phyloP scores from a whole-genome alignment of 1,284 basidiomycete genomes.

The Xerocomus amazonicus region DNA sequence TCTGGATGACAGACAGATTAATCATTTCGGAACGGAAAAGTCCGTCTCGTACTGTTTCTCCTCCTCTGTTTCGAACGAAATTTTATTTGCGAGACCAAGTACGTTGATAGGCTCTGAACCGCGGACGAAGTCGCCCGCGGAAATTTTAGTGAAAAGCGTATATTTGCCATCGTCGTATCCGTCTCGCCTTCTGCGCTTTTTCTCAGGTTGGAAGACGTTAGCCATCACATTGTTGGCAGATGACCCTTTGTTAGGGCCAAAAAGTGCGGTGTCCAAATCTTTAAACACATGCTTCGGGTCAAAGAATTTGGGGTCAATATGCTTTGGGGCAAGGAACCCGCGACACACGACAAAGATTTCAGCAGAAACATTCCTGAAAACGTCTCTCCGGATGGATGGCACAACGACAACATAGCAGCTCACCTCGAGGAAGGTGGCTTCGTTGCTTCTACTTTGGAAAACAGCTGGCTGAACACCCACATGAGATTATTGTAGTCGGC shows the following conservation, averaged over 20 bases:
- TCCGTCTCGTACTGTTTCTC: slow-evolving; percentile 66
- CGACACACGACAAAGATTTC: slow-evolving; percentile 99
- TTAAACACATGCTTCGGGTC: slow-evolving; percentile 99
- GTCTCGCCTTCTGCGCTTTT: slow-evolving; percentile 89
- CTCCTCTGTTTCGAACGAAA: slow-evolving; percentile 80
- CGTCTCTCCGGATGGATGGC: not conserved
- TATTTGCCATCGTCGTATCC: slow-evolving; percentile 97
- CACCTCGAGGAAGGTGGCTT: slow-evolving; percentile 97
- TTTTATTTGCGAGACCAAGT: slow-evolving; percentile 82
- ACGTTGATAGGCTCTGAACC: slow-evolving; percentile 73
- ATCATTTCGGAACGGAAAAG: slow-evolving; percentile 3
- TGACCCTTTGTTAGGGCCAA: slow-evolving; percentile 47
- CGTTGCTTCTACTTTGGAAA: slow-evolving; percentile 95
- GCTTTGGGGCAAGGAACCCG: slow-evolving; percentile 91
- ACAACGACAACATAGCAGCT: slow-evolving; percentile 20
- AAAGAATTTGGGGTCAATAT: slow-evolving; percentile 97
- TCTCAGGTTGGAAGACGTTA: slow-evolving; percentile 97
- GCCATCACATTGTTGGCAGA: slow-evolving; percentile 63
- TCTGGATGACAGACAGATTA: slow-evolving; percentile 33
- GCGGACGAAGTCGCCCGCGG: slow-evolving; percentile 75
- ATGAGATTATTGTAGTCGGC: slow-evolving; percentile 98
- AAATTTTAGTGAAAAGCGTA: slow-evolving; percentile 78
- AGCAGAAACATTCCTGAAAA: slow-evolving; percentile 90
- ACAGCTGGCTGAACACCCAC: slow-evolving; percentile 98
- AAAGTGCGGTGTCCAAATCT: slow-evolving; percentile 62